Percentiles rank a stretch among this genome's conserved stretches.
These are phyloP conservation scores for Podosphaera xanthii DNA, from an alignment of 2,329 filamentous ascomycete species.

Conservation along the genomic window DNA sequence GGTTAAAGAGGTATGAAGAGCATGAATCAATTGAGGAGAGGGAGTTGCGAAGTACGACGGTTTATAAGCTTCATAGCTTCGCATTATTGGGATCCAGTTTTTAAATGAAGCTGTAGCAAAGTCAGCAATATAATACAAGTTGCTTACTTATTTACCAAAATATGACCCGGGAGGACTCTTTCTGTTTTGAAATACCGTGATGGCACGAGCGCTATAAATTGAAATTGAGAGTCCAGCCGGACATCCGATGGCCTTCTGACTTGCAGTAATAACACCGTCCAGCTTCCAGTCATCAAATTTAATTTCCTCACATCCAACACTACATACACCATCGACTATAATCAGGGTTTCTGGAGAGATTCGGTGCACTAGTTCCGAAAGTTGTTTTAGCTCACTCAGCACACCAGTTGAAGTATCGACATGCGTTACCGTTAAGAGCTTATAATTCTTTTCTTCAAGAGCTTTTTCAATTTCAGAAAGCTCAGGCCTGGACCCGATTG, in stretches of 20 bases:
- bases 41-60: conserved; percentile 95
- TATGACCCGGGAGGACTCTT: conserved; percentile 70
- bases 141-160: conserved; percentile 54
- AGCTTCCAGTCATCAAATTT: conserved; percentile 87
- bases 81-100: conserved; percentile 44
- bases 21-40: conserved; percentile 79
- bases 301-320: conserved; percentile 87
- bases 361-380: conserved; percentile 61
- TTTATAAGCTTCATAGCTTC: conserved; percentile 97
- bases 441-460: conserved; percentile 77
- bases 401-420: conserved; percentile 96
- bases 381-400: conserved; percentile 65
- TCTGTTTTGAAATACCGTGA: conserved; percentile 56
- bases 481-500: conserved; percentile 71
- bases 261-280: conserved; percentile 81
- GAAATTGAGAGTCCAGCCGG: conserved; percentile 85
- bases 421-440: conserved; percentile 83
- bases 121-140: neutral
- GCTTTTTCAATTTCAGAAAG: conserved; percentile 74
- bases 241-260: conserved; percentile 90
- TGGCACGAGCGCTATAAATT: conserved; percentile 76
- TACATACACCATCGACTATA: conserved; percentile 91
- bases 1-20: conserved; percentile 67
- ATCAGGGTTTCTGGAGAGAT: conserved; percentile 82
- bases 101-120: neutral